Evolutionary conservation across 2,329 filamentous ascomycete species (phyloP).

Genomic region (Epicoccum sorghinum): DNA sequence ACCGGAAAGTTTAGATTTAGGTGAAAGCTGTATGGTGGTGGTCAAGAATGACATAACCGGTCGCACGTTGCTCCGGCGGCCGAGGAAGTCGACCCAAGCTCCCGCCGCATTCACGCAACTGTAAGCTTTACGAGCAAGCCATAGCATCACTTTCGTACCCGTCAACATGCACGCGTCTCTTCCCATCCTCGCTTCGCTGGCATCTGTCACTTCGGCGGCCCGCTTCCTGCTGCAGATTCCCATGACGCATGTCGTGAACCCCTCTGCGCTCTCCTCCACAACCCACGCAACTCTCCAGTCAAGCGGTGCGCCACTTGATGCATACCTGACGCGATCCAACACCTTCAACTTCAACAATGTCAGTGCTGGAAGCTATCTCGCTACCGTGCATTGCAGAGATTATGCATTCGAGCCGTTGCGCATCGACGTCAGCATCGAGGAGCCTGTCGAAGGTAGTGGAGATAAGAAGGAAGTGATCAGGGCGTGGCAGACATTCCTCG

Average conservation of each 20-base stretch:
- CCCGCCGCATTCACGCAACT: neutral
- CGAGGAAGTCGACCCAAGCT: slow-evolving; percentile 13
- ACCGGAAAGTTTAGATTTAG: neutral
- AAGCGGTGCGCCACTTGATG: slow-evolving; percentile 55
- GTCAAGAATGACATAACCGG: slow-evolving; percentile 2
- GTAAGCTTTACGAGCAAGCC: slow-evolving; percentile 7
- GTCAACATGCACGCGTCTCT: slow-evolving; percentile 44
- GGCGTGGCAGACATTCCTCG: slow-evolving; percentile 84
- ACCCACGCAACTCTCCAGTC: slow-evolving; percentile 72
- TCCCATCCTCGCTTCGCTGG: slow-evolving; percentile 50
- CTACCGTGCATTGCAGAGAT: slow-evolving; percentile 77
- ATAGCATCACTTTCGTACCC: slow-evolving; percentile 1
- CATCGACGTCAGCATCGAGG: slow-evolving; percentile 67
- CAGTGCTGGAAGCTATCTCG: slow-evolving; percentile 75
- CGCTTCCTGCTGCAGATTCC: slow-evolving; percentile 61
- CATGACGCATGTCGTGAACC: slow-evolving; percentile 50
- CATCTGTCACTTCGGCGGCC: slow-evolving; percentile 49
- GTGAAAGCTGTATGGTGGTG: neutral
- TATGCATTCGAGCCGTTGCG: slow-evolving; percentile 79
- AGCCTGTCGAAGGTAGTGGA: slow-evolving; percentile 36
- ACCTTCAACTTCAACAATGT: slow-evolving; percentile 79
- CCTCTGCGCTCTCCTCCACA: slow-evolving; percentile 58
- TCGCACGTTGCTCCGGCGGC: slow-evolving; percentile 4
- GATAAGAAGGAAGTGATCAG: slow-evolving; percentile 56
- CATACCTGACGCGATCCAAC: slow-evolving; percentile 71